Evolutionary conservation across 441 rosid genomes (phyloP).

Genomic region (Raphanus hybrid): DNA sequence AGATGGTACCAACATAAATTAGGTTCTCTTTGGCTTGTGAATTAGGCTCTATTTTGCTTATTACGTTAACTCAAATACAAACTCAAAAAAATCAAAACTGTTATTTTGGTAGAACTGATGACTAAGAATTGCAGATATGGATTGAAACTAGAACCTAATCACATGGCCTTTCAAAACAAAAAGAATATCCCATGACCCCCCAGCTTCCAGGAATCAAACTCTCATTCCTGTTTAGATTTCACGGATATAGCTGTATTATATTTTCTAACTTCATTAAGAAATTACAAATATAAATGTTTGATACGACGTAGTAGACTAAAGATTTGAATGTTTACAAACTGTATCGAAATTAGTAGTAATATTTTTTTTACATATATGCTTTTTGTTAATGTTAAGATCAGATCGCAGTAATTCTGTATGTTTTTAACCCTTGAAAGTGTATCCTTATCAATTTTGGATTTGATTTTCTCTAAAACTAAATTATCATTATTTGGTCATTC

Average conservation of each 20-base stretch:
- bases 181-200: neutral
- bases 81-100: neutral
- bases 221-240: neutral
- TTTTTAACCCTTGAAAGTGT: too few relatives aligned
- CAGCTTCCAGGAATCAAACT: constrained; percentile 17
- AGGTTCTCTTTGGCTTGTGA: neutral
- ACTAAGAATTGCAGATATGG: neutral
- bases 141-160: constrained; percentile 4
- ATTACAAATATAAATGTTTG: neutral
- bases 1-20: neutral
- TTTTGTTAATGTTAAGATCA: too few relatives aligned
- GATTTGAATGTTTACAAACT: too few relatives aligned
- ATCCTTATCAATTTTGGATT: too few relatives aligned
- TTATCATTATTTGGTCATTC: too few relatives aligned
- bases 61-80: neutral
- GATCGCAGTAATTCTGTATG: too few relatives aligned
- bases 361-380: too few relatives aligned
- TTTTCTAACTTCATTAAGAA: neutral
- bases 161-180: constrained; percentile 23
- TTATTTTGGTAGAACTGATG: neutral
- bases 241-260: neutral
- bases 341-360: too few relatives aligned
- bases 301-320: neutral
- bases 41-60: neutral
- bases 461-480: too few relatives aligned